Evolutionary conservation across 257 asterid genomes (phyloP).

Genomic region (Avicennia marina): DNA sequence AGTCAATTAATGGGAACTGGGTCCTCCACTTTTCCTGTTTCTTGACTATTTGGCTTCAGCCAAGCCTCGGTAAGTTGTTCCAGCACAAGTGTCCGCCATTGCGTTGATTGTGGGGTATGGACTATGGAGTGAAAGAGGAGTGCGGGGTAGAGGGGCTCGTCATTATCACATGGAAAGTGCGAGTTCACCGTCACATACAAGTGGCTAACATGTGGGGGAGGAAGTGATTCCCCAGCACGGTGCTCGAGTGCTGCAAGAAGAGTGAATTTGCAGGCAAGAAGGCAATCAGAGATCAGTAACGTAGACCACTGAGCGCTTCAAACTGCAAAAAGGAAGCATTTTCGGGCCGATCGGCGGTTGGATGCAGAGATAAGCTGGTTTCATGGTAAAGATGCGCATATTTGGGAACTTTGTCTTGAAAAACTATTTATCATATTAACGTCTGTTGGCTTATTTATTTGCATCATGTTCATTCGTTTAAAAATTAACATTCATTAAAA

Average conservation of each 20-base stretch:
- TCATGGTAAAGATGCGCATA: too few species aligned
- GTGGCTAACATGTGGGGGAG: slow-evolving; percentile 23
- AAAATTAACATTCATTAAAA: too few species aligned
- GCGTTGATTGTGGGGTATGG: slow-evolving; percentile 11
- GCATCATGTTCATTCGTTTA: too few species aligned
- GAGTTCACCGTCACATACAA: slow-evolving; percentile 34
- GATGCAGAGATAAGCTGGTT: too few species aligned
- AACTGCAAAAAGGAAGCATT: slow-evolving; percentile 17
- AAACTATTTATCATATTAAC: too few species aligned
- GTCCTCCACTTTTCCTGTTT: slow-evolving; percentile 8
- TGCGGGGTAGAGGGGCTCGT: slow-evolving; percentile 14
- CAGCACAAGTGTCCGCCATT: slow-evolving; percentile 3
- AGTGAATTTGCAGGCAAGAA: slow-evolving; percentile 18
- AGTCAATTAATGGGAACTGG: slow-evolving; percentile 19
- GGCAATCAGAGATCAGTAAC: slow-evolving; percentile 13
- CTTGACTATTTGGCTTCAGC: not conserved
- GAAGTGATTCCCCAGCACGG: slow-evolving; percentile 25
- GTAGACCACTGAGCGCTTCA: slow-evolving; percentile 1
- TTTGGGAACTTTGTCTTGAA: too few species aligned
- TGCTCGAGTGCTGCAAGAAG: slow-evolving; percentile 21
- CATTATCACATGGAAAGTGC: slow-evolving; percentile 48
- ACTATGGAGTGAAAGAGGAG: slow-evolving; percentile 2
- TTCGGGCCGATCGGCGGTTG: slow-evolving; percentile 13
- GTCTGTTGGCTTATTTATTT: too few species aligned
- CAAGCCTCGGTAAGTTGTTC: slow-evolving; percentile 11